Conservation (phyloP, 768 basidiomycete species). For the Lentinula aciculospora region DNA sequence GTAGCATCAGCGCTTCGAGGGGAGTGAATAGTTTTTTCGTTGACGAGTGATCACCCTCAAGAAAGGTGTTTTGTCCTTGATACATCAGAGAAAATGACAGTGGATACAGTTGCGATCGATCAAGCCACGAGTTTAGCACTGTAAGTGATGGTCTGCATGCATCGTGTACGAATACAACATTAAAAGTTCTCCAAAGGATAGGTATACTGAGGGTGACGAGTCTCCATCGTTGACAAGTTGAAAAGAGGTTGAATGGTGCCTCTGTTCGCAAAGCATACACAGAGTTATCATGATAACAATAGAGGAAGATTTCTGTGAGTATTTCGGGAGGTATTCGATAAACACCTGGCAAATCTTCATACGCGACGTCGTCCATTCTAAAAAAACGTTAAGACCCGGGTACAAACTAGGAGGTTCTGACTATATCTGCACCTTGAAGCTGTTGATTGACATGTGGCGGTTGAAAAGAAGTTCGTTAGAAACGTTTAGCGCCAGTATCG, state of each 20-base stretch:
- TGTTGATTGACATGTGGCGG: neutral
- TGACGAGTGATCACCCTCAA: neutral
- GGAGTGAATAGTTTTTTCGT: neutral
- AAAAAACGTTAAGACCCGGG: neutral
- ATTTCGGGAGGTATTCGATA: neutral
- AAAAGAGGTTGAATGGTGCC: slow-evolving; percentile 3
- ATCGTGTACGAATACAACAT: neutral
- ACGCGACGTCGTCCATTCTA: neutral
- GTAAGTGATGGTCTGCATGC: neutral
- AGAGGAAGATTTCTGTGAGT: neutral
- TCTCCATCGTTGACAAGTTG: slow-evolving; percentile 2
- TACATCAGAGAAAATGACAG: slow-evolving; percentile 5
- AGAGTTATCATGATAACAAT: slow-evolving; percentile 5
- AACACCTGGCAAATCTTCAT: neutral
- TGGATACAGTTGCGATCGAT: neutral
- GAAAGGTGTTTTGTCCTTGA: neutral
- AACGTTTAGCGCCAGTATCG: neutral
- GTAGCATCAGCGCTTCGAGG: neutral
- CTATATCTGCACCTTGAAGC: neutral
- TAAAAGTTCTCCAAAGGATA: neutral
- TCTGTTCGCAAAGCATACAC: neutral
- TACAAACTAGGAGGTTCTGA: neutral
- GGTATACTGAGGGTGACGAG: neutral
- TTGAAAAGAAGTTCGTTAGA: neutral
- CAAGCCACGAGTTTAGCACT: neutral